Evolutionary conservation across 371 early-diverging fungal genomes (phyloP), one percentile per base, ranked within the genome.

Genomic region (Lichtheimia ornata): DNA sequence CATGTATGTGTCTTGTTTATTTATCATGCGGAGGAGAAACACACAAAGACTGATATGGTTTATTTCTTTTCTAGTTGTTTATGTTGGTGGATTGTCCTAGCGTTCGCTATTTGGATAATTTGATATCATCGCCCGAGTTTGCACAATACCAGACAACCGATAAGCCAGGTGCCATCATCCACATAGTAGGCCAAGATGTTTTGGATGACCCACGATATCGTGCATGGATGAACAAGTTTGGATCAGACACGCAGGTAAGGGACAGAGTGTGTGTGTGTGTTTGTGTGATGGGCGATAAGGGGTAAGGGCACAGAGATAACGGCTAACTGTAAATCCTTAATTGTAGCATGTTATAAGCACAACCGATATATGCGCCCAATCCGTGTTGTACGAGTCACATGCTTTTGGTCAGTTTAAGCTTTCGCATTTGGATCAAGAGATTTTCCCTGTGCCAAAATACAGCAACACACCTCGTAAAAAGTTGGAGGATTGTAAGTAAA

Each of bases 51-150:
- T 35, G 35, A 35, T 35, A 9, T 2, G 9, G 11, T 17, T 20
- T 51, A 9, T 51, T 25, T 22, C 5, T 58, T 44, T 27, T 25
- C 0, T 43, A 84, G 83, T 65, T 86, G 6, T 91, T 96, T 68
- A 74, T 94, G 45, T 81, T 98, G 18, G 64, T 94, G n/a, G 98
- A 96, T 56, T 92, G 94, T 57, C 97, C 96, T 1, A 70, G 79
- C 27, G 47, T 65, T 4, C 72, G 66, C 0, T 94, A 94, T 67
- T 76, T 97, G 20, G 66, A 72, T 25, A 70, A 81, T 13, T 59
- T 97, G 18, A 64, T 82, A 5, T 42, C 63, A 4, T 72, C 85
- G 13, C 55, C 72, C 13, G 70, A 70, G 47, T 89, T 92, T 57
- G 58, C 69, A 6, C 63, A 65, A 4, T 84, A 74, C 55, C 66